Evolutionary conservation across 2,329 filamentous ascomycete species (phyloP).

Genomic region (Hypoxylon sp.): DNA sequence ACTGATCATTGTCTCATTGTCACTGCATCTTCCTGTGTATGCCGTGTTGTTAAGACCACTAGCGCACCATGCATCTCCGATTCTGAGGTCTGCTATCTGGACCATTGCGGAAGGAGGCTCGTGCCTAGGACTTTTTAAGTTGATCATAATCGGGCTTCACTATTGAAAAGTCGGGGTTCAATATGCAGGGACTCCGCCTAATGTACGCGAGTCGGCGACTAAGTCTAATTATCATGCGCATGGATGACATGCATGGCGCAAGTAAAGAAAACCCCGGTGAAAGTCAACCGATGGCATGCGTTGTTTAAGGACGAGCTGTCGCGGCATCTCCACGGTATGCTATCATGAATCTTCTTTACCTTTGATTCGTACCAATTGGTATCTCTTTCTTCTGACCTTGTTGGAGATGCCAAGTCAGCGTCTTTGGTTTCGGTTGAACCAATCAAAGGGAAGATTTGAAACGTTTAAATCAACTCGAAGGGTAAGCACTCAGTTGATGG

Average conservation of each 20-base stretch:
- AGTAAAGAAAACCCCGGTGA: conserved; percentile 13
- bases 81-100: not conserved
- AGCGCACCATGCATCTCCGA: not conserved
- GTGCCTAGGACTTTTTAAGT: conserved; percentile 10
- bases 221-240: conserved; percentile 17
- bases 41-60: not conserved
- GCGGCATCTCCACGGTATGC: not conserved
- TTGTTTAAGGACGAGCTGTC: conserved; percentile 4
- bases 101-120: conserved; percentile 21
- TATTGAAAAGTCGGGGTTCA: conserved; percentile 18
- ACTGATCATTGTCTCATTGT: conserved; percentile 9
- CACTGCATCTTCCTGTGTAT: not conserved
- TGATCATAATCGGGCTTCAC: conserved; percentile 24
- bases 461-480: not conserved
- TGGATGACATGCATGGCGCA: conserved; percentile 25
- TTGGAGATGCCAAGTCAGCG: conserved; percentile 5
- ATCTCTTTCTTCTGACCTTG: not conserved
- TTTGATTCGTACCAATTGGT: conserved; percentile 11
- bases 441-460: conserved; percentile 22
- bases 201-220: conserved; percentile 29
- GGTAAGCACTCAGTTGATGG: conserved; percentile 15
- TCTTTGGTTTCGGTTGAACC: not conserved
- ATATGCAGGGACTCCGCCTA: conserved; percentile 14
- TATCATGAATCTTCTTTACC: not conserved
- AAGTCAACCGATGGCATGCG: conserved; percentile 8